phyloP scores from a whole-genome alignment of 352 stramenopile species.

The Phytophthora cactorum region DNA sequence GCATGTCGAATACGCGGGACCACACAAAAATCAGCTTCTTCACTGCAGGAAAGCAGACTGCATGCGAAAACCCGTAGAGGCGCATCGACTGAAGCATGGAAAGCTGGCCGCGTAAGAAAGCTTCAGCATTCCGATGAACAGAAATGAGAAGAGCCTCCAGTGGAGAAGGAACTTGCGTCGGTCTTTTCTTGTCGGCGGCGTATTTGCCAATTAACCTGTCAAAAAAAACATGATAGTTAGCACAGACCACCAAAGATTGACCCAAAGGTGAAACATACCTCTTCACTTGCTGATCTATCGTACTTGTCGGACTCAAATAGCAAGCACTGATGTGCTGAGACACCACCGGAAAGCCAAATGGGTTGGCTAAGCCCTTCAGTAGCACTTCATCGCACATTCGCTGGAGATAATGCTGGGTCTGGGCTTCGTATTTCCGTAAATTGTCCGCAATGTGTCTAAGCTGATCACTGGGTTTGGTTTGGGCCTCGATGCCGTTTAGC shows the following conservation, averaged over 20 bases:
- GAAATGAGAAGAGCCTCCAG: slow-evolving; percentile 72
- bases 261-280: slow-evolving; percentile 34
- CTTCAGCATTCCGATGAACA: slow-evolving; percentile 75
- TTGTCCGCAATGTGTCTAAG: slow-evolving; percentile 41
- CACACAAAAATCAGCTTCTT: slow-evolving; percentile 82
- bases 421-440: slow-evolving; percentile 57
- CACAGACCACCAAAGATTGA: background rate
- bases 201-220: slow-evolving; percentile 64
- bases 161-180: slow-evolving; percentile 51
- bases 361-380: slow-evolving; percentile 74
- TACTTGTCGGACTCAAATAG: slow-evolving; percentile 67
- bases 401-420: slow-evolving; percentile 64
- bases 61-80: slow-evolving; percentile 63
- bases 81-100: slow-evolving; percentile 73
- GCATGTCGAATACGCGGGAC: slow-evolving; percentile 74
- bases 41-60: slow-evolving; percentile 61
- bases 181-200: slow-evolving; percentile 52
- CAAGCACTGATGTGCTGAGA: slow-evolving; percentile 81
- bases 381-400: slow-evolving; percentile 77
- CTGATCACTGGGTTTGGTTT: slow-evolving; percentile 30
- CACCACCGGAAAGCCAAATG: slow-evolving; percentile 80
- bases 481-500: slow-evolving; percentile 53
- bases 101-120: slow-evolving; percentile 73
- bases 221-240: slow-evolving; percentile 14
- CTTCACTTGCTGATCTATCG: slow-evolving; percentile 73